phyloP scores from a whole-genome alignment of 441 rosid genomes.

The Gossypium gossypioides region DNA sequence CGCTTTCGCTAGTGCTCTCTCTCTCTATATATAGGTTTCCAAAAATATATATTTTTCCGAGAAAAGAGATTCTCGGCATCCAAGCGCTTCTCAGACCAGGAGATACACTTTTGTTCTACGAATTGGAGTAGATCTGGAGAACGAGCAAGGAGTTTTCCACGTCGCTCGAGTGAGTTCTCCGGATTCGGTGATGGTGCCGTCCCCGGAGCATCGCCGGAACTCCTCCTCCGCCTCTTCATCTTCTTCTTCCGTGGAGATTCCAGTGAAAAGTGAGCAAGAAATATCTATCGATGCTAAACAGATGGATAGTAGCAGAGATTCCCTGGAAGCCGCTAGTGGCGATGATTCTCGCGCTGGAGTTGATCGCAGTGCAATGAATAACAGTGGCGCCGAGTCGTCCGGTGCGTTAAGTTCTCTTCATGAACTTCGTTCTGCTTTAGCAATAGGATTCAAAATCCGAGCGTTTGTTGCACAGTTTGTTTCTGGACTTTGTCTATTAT shows the following conservation, averaged over 20 bases:
- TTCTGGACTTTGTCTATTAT: not conserved
- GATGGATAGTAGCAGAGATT: constrained; percentile 19
- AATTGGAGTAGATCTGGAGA: constrained; percentile 31
- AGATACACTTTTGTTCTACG: not conserved
- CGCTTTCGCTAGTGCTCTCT: constrained; percentile 12
- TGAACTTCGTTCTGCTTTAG: not conserved
- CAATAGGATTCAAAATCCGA: not conserved
- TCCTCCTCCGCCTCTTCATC: constrained; percentile 29
- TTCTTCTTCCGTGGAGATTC: constrained; percentile 30
- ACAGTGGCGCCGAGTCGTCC: constrained; percentile 31
- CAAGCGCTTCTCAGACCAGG: not conserved
- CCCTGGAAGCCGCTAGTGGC: not conserved
- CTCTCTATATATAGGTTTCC: not conserved
- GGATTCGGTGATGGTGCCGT: constrained; percentile 32
- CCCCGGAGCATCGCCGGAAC: constrained; percentile 31
- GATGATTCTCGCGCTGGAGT: constrained; percentile 11
- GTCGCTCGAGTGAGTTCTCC: constrained; percentile 1
- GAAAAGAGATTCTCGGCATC: not conserved
- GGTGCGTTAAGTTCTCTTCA: constrained; percentile 25
- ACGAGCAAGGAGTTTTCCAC: constrained; percentile 3
- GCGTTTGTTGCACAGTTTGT: not conserved
- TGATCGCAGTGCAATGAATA: constrained; percentile 23
- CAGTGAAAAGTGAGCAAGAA: constrained; percentile 31
- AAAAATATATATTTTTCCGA: not conserved
- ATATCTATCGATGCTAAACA: constrained; percentile 25